phyloP scores from a whole-genome alignment of 78 protist genomes.

The Dictyostelium brefeldianum region DNA sequence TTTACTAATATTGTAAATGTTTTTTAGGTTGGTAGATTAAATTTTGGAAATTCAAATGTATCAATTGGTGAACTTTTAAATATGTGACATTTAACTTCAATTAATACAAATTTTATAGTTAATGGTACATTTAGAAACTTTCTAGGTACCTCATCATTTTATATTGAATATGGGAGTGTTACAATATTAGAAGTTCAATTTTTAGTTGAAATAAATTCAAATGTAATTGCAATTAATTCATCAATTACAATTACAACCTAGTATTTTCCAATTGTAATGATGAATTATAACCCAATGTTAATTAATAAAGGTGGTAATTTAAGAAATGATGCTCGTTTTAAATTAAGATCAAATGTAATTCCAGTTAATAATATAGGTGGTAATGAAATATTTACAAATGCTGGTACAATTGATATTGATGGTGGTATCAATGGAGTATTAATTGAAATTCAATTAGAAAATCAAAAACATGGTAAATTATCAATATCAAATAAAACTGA shows the following conservation, averaged over 20 bases:
- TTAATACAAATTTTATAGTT: too few relatives aligned
- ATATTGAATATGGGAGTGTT: too few relatives aligned
- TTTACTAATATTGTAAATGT: too few relatives aligned
- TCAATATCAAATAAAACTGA: background rate
- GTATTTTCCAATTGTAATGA: too few relatives aligned
- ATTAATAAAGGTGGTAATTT: background rate
- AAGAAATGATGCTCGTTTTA: background rate
- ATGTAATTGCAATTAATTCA: background rate
- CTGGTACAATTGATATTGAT: background rate
- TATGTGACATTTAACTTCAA: too few relatives aligned
- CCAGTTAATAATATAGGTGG: background rate
- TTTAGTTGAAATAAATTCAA: background rate
- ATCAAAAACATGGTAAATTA: background rate
- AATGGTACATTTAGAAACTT: too few relatives aligned
- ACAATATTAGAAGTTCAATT: background rate
- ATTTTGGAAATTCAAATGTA: background rate
- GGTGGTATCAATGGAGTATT: background rate
- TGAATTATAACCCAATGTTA: too few relatives aligned
- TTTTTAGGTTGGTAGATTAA: background rate
- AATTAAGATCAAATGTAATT: background rate
- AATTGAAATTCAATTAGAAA: background rate
- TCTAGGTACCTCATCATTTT: too few relatives aligned
- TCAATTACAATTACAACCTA: background rate
- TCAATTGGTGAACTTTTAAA: too few relatives aligned
- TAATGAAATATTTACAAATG: slow-evolving; percentile 1